Percentiles rank a stretch among this genome's conserved stretches.
These are phyloP conservation scores for Colletotrichum acutatum DNA, from an alignment of 2,329 filamentous ascomycete genomes.

Conservation along the genomic window DNA sequence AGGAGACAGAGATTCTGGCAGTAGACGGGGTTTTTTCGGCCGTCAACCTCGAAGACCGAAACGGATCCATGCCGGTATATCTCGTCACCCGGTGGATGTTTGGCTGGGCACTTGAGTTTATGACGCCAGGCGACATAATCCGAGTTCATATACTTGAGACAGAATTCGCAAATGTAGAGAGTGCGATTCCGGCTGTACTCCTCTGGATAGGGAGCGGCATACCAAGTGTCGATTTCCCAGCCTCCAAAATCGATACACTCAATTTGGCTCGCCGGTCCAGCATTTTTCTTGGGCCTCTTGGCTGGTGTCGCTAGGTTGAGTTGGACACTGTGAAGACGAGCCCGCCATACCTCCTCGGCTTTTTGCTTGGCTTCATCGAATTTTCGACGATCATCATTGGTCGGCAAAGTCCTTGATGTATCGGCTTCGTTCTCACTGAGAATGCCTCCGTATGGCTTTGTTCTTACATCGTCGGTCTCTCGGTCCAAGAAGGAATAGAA, in stretches of 20 bases:
- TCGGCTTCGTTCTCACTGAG: slow-evolving; percentile 90
- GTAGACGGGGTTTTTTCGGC: slow-evolving; percentile 96
- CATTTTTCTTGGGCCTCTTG: slow-evolving; percentile 77
- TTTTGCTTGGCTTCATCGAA: slow-evolving; percentile 92
- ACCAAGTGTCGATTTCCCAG: slow-evolving; percentile 99
- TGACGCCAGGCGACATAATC: slow-evolving; percentile 98
- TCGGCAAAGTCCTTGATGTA: slow-evolving; percentile 87
- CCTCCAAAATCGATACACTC: slow-evolving; percentile 99
- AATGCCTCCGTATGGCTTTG: slow-evolving; percentile 95
- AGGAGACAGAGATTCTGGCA: slow-evolving; percentile 97
- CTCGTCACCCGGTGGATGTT: slow-evolving; percentile 96
- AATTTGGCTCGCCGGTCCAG: slow-evolving; percentile 93
- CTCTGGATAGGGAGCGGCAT: slow-evolving; percentile 96
- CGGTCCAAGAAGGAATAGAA: slow-evolving; percentile 92
- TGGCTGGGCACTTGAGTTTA: slow-evolving; percentile 95
- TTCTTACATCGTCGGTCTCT: slow-evolving; percentile 88
- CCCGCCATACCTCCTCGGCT: slow-evolving; percentile 92
- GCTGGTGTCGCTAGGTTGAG: slow-evolving; percentile 70
- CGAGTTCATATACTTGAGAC: slow-evolving; percentile 99
- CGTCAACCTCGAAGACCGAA: slow-evolving; percentile 97
- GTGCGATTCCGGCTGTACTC: slow-evolving; percentile 97
- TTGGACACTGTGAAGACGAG: slow-evolving; percentile 69
- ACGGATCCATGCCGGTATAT: slow-evolving; percentile 93
- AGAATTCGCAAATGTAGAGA: slow-evolving; percentile 99
- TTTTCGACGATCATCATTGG: slow-evolving; percentile 80